phyloP scores from a whole-genome alignment of 306 rosid species.

The Lablab purpureus region DNA sequence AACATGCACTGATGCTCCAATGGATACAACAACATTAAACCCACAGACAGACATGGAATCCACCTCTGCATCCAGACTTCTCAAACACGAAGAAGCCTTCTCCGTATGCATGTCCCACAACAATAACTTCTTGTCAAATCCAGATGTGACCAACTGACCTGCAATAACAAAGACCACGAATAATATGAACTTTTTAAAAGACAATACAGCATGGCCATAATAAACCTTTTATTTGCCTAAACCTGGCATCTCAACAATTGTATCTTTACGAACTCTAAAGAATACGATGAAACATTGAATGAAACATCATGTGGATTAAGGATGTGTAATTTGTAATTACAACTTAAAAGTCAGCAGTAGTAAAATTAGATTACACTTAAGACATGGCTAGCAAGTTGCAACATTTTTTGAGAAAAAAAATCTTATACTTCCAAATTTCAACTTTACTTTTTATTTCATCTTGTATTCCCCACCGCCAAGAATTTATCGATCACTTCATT shows the following conservation, averaged over 20 bases:
- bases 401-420: background rate
- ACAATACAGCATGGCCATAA: conserved; percentile 1
- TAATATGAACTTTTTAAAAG: conserved; percentile 15
- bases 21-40: conserved; percentile 60
- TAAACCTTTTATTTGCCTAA: conserved; percentile 1
- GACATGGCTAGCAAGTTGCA: background rate
- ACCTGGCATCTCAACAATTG: conserved; percentile 14
- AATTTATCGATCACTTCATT: conserved; percentile 16
- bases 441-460: conserved; percentile 21
- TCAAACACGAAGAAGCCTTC: conserved; percentile 51
- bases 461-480: conserved; percentile 1
- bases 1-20: conserved; percentile 61
- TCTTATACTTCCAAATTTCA: background rate
- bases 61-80: conserved; percentile 61
- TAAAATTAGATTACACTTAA: background rate
- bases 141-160: conserved; percentile 82
- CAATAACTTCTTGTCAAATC: conserved; percentile 73
- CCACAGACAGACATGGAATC: conserved; percentile 77
- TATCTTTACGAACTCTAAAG: conserved; percentile 16
- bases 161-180: conserved; percentile 37
- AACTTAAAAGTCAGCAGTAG: background rate
- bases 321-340: conserved; percentile 26
- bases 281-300: conserved; percentile 4
- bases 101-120: conserved; percentile 69
- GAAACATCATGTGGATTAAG: conserved; percentile 12